Conservation (phyloP, 225 moss, liverwort and hornwort genomes). For the Polytrichum formosum region DNA sequence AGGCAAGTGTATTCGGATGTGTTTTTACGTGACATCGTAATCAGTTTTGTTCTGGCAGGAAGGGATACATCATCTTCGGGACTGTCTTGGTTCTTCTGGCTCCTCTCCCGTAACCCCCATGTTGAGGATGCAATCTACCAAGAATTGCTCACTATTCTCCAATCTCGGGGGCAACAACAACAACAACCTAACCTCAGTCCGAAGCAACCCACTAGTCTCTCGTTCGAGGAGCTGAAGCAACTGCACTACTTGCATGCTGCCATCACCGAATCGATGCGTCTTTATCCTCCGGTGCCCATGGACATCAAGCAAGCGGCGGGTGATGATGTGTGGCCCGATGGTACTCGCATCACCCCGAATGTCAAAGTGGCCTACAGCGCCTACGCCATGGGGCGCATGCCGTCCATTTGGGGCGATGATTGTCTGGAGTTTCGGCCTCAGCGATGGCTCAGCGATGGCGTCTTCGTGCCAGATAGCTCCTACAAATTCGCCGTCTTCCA, state of each 20-base stretch:
- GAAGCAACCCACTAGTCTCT: not conserved
- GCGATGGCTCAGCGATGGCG: not conserved
- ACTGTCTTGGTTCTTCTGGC: slow-evolving; percentile 28
- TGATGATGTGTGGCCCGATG: slow-evolving; percentile 3
- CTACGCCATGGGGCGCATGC: not conserved
- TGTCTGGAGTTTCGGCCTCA: not conserved
- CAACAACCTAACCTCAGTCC: not conserved
- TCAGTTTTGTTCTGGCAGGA: slow-evolving; percentile 46
- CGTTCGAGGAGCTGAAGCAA: not conserved
- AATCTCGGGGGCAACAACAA: not conserved
- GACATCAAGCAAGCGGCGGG: not conserved
- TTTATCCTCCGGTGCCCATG: slow-evolving; percentile 2
- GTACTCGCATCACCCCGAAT: not conserved
- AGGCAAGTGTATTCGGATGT: slow-evolving; percentile 14
- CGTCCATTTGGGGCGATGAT: not conserved
- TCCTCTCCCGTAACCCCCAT: slow-evolving; percentile 16
- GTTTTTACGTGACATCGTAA: slow-evolving; percentile 44
- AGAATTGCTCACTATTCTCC: slow-evolving; percentile 22
- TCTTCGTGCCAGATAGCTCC: not conserved
- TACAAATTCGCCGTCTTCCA: not conserved
- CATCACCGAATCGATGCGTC: not conserved
- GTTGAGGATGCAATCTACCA: slow-evolving; percentile 26
- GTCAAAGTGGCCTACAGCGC: not conserved
- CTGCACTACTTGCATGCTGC: slow-evolving; percentile 2
- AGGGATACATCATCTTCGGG: slow-evolving; percentile 31